Evolutionary conservation across 2,329 filamentous ascomycete genomes (phyloP).

Genomic region (Phoma sp.): DNA sequence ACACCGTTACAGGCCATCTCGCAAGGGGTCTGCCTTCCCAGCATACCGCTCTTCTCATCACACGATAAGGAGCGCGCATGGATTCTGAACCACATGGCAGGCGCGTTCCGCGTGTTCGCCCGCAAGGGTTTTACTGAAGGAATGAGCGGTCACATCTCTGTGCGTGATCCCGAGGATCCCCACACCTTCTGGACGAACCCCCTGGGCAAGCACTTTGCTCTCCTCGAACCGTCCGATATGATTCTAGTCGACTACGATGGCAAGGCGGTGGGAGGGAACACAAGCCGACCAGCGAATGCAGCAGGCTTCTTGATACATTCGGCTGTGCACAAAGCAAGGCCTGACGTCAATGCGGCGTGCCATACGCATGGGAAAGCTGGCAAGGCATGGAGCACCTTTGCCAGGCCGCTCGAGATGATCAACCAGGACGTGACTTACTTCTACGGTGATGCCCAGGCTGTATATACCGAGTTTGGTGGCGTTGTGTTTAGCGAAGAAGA

Average conservation of each 20-base stretch:
- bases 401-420: slow-evolving; percentile 71
- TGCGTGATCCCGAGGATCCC: slow-evolving; percentile 69
- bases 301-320: slow-evolving; percentile 75
- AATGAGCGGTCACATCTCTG: slow-evolving; percentile 72
- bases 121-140: slow-evolving; percentile 72
- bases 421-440: slow-evolving; percentile 73
- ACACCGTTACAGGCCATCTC: slow-evolving; percentile 54
- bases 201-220: slow-evolving; percentile 69
- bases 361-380: slow-evolving; percentile 73
- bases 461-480: slow-evolving; percentile 71
- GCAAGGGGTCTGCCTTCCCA: slow-evolving; percentile 56
- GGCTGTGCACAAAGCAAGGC: slow-evolving; percentile 70
- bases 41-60: slow-evolving; percentile 64
- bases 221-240: slow-evolving; percentile 71
- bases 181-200: slow-evolving; percentile 74
- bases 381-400: slow-evolving; percentile 73
- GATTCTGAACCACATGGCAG: slow-evolving; percentile 70
- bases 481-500: slow-evolving; percentile 70
- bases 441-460: slow-evolving; percentile 67
- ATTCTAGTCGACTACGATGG: slow-evolving; percentile 70
- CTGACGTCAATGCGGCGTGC: slow-evolving; percentile 71
- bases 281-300: slow-evolving; percentile 66
- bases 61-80: slow-evolving; percentile 67
- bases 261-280: slow-evolving; percentile 70
- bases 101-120: slow-evolving; percentile 72